phyloP scores from a whole-genome alignment of 805 yeast genomes.

The Cyberlindnera japonica region DNA sequence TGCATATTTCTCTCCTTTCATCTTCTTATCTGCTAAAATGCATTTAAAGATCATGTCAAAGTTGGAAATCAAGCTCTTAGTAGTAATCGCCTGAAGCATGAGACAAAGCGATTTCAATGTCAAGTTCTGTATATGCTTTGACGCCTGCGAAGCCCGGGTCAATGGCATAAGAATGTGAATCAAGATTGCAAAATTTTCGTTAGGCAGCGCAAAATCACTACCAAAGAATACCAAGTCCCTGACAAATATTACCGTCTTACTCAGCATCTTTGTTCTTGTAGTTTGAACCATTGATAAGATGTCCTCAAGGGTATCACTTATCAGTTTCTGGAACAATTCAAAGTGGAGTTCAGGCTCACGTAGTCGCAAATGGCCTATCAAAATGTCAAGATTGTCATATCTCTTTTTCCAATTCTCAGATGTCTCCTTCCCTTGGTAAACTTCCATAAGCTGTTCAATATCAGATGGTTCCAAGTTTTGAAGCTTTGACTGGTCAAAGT shows the following conservation, averaged over 20 bases:
- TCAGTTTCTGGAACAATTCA: constrained; percentile 13
- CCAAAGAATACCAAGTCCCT: constrained; percentile 26
- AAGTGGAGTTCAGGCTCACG: constrained; percentile 15
- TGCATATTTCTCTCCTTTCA: constrained; percentile 24
- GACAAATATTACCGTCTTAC: constrained; percentile 19
- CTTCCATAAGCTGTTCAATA: constrained; percentile 10
- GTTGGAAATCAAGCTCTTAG: constrained; percentile 15
- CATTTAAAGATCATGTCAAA: constrained; percentile 19
- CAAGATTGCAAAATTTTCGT: constrained; percentile 16
- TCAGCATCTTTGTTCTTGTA: constrained; percentile 16
- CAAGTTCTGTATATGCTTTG: constrained; percentile 13
- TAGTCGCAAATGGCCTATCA: constrained; percentile 22
- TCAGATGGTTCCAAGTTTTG: constrained; percentile 5
- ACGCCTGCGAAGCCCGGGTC: constrained; percentile 20
- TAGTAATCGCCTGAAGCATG: constrained; percentile 23
- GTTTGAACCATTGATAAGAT: constrained; percentile 20
- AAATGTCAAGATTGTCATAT: constrained; percentile 15
- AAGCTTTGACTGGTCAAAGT: constrained; percentile 6
- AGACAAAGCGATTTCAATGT: constrained; percentile 24
- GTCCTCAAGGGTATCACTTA: constrained; percentile 15
- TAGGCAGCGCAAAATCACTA: constrained; percentile 9
- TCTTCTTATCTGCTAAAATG: constrained; percentile 15
- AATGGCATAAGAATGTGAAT: constrained; percentile 23
- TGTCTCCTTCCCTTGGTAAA: constrained; percentile 18
- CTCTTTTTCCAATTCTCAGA: constrained; percentile 24